Evolutionary conservation across 2,329 filamentous ascomycete species (phyloP), one percentile per base, ranked within the genome.

Genomic region (Neonectria ditissima): DNA sequence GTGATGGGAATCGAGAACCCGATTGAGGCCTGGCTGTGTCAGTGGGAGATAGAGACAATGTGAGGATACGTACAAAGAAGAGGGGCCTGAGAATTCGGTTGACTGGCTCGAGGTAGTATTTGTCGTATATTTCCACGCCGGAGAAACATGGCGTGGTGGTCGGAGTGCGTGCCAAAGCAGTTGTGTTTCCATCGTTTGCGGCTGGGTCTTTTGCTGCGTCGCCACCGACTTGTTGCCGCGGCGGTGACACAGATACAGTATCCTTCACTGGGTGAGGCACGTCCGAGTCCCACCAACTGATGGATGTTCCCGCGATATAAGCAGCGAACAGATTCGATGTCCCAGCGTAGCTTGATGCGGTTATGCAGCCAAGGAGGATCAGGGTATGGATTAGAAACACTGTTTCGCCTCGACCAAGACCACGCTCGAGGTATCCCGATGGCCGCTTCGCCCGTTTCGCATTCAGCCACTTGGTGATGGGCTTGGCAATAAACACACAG

Each of bases 1-100:
- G 85, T 87, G 30, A 95, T 90, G 0, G 92, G 92, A 1, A 96
- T 91, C 0, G 92, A 90, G 73, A 95, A 94, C 0, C 92, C 92
- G 37, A 95, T 91, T 0, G 85, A 87, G 1, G 85, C 82, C 82
- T 84, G 18, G 0, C 2, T 0, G 1, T 2, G 41, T 61, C 39
- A 70, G 45, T 2, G 22, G 64, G 5, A 43, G 30, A 18, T 5
- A 0, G 1, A 1, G 1, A 34, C 11, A 2, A 7, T 2, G 5
- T 13, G 6, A 18, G 3, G 8, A 1, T 2, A 65, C 85, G 76
- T 72, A 87, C 91, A 71, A 94, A 94, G 78, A 94, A 94, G 61
- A 93, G 84, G 0, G 92, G 91, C 53, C 87, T 87, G 0, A 94
- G 9, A 80, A 80, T 2, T 85, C 68, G 0, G 83, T 74, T 0